A percentile compares a stretch with the other conserved stretches of the same genome.
Conservation (phyloP, 2,329 filamentous ascomycete genomes). For the Arthroderma sp. region DNA sequence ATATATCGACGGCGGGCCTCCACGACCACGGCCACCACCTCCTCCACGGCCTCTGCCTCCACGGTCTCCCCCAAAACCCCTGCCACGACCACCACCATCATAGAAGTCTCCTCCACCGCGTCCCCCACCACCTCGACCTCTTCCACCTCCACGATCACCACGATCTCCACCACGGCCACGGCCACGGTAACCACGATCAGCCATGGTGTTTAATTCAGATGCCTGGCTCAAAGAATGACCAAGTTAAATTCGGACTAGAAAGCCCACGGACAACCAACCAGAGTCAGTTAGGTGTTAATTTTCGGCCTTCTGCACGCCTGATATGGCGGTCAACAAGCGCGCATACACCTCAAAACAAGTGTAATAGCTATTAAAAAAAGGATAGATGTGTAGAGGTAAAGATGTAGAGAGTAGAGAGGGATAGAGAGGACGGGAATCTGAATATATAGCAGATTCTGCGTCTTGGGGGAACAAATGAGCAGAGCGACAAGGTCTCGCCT, state of each 20-base stretch:
- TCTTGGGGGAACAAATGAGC: background rate
- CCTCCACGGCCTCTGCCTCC: constrained; percentile 23
- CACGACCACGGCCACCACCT: constrained; percentile 19
- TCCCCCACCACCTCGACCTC: constrained; percentile 11
- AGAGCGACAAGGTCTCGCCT: background rate
- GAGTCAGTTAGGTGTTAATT: background rate
- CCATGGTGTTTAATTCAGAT: background rate
- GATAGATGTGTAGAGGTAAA: background rate
- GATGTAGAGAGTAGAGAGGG: background rate
- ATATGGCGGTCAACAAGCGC: background rate
- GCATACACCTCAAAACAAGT: background rate
- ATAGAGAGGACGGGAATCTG: background rate
- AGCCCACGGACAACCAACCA: background rate
- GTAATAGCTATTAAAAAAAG: background rate
- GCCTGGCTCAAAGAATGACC: background rate
- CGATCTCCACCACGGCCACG: constrained; percentile 3
- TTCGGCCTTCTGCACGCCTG: background rate
- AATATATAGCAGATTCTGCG: background rate
- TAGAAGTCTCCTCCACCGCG: constrained; percentile 17
- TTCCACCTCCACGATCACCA: constrained; percentile 4
- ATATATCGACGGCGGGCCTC: constrained; percentile 9
- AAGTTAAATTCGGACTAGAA: background rate
- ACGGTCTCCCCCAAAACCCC: constrained; percentile 19
- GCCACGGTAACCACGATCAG: constrained; percentile 2
- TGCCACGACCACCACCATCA: constrained; percentile 16